Base-by-base conservation (phyloP, 805 yeast species). In the Wickerhamomyces mucosus region DNA sequence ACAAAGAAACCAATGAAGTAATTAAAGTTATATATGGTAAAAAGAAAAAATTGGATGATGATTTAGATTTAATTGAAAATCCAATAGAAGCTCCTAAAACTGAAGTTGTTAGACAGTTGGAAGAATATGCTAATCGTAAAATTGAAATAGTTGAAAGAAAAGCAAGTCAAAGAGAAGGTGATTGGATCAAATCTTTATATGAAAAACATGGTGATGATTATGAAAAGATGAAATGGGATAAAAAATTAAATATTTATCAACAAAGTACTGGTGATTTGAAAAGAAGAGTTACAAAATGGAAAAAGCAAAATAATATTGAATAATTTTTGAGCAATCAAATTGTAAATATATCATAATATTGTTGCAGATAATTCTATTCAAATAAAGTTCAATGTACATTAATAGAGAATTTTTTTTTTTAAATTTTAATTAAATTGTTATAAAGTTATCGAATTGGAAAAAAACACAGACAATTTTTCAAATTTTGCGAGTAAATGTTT, bases 171-270 rank as follows among this genome's bases (percentile, higher is more conserved):
- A 63, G 95, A 45, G 97, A 92, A 55, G 58, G 56, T 27, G 79
- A 69, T 21, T 85, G 95, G 94, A 55, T 83, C 26, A 57, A 53
- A 28, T 56, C 56, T 16, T 61, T 92, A 24, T 67, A 76, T 37
- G 72, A 71, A 15, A 85, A 84, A 53, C 75, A 92, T 50, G 96
- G 96, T 13, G 94, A 85, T 42, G 79, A 92, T 53, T 86, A 76
- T 52, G 78, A 69, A 28, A 82, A 77, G 46, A 92, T 92, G 98
- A 79, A 75, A 53, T 81, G 94, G 82, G 98, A 92, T 55, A 72
- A 71, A 57, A 81, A 81, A 55, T 65, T 88, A 40, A 89, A 89
- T 55, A 70, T 78, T 3, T 72, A 68, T 56, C 96, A 88, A 59
- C 85, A 82, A 54, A 69, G 82, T 39, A 77, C 76, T n/a, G 94